A percentile compares a stretch with the other conserved stretches of the same genome.
Conservation (phyloP, 306 rosid species). For the Chamaecrista fasciculata region DNA sequence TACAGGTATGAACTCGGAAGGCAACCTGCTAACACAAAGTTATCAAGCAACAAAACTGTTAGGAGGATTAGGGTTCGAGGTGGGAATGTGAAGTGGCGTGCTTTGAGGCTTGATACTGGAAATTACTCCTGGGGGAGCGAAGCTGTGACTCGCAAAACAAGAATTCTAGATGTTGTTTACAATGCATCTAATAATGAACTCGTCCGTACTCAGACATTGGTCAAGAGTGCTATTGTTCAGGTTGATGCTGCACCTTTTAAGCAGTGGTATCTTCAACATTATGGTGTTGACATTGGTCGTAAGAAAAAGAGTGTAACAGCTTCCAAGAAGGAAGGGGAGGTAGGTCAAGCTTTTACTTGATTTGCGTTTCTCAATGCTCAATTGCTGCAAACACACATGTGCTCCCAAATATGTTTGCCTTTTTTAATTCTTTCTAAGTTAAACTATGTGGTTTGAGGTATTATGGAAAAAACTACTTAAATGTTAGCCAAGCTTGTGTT, state of each 20-base stretch:
- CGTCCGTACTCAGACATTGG: conserved; percentile 68
- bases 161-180: conserved; percentile 63
- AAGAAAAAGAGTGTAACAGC: conserved; percentile 50
- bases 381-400: neutral
- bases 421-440: neutral
- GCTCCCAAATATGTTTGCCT: neutral
- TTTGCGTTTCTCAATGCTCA: neutral
- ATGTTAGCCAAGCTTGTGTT: neutral
- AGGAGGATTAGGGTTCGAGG: conserved; percentile 62
- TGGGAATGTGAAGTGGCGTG: conserved; percentile 70
- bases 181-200: conserved; percentile 71
- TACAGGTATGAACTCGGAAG: conserved; percentile 66
- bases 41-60: conserved; percentile 63
- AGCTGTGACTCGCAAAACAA: conserved; percentile 57
- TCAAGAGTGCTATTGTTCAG: conserved; percentile 61
- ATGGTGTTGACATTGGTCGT: conserved; percentile 62
- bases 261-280: conserved; percentile 67
- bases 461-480: neutral
- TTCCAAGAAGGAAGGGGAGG: conserved; percentile 67
- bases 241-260: conserved; percentile 73
- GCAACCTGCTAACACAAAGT: conserved; percentile 43
- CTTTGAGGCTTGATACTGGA: conserved; percentile 68
- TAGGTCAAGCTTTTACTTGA: neutral
- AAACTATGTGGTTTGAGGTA: neutral
- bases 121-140: conserved; percentile 70